Evolutionary conservation across 1,284 basidiomycete genomes (phyloP).

Genomic region (Cerioporus squamosus): DNA sequence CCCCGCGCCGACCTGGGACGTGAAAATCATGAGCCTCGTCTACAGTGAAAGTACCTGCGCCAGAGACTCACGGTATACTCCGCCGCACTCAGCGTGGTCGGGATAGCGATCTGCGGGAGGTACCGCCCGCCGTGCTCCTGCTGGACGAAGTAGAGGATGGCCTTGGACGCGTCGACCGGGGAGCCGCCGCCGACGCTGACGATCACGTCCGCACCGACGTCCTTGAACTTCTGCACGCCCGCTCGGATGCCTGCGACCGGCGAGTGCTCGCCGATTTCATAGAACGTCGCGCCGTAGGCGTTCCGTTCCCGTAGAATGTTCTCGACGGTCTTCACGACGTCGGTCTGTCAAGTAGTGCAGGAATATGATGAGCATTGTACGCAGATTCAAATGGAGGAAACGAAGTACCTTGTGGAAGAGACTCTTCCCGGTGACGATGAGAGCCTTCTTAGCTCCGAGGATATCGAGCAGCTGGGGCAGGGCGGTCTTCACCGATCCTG

Average conservation of each 20-base stretch:
- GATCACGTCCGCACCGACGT: constrained; percentile 65
- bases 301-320: constrained; percentile 55
- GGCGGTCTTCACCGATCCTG: constrained; percentile 61
- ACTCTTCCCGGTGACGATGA: constrained; percentile 74
- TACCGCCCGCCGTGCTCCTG: constrained; percentile 53
- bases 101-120: constrained; percentile 70
- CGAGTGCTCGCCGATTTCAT: constrained; percentile 77
- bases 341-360: constrained; percentile 51
- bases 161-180: constrained; percentile 79
- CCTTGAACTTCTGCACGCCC: constrained; percentile 61
- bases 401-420: constrained; percentile 63
- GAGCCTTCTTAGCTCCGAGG: constrained; percentile 61
- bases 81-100: constrained; percentile 83
- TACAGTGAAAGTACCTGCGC: too few species aligned
- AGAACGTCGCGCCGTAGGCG: constrained; percentile 71
- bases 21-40: not conserved
- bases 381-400: not conserved
- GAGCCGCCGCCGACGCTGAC: constrained; percentile 81
- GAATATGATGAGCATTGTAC: not conserved
- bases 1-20: constrained; percentile 68
- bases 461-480: constrained; percentile 63
- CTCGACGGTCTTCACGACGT: constrained; percentile 65
- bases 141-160: constrained; percentile 65
- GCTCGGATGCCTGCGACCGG: constrained; percentile 72
- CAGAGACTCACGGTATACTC: constrained; percentile 60